These are phyloP conservation scores for Waitea zeae DNA, from an alignment of 1,284 basidiomycete species.

Conservation along the genomic window DNA sequence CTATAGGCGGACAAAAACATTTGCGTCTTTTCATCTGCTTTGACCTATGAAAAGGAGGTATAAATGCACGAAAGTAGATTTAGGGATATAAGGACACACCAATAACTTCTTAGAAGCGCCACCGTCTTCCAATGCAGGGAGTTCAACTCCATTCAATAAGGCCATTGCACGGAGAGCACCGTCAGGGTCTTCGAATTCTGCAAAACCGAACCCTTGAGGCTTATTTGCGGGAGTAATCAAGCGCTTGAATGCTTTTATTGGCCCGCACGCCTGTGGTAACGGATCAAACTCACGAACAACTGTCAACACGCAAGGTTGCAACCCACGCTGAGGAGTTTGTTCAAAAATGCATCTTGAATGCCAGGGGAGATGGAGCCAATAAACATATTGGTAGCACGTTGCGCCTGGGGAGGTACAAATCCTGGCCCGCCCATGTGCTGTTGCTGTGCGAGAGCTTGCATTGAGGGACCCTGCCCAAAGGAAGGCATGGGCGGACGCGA, in stretches of 20 bases:
- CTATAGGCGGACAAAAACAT: constrained; percentile 75
- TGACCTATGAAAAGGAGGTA: constrained; percentile 35
- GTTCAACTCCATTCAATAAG: constrained; percentile 69
- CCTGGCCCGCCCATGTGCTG: constrained; percentile 37
- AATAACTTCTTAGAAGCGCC: constrained; percentile 75
- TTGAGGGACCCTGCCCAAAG: constrained; percentile 75
- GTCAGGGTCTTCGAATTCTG: constrained; percentile 81
- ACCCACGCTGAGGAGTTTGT: constrained; percentile 62
- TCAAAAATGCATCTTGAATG: constrained; percentile 68
- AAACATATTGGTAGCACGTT: constrained; percentile 58
- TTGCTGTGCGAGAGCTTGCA: constrained; percentile 72
- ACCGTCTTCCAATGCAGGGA: constrained; percentile 75
- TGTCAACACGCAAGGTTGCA: neutral
- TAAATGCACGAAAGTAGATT: constrained; percentile 20
- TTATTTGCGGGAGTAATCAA: constrained; percentile 80
- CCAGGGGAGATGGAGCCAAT: constrained; percentile 93
- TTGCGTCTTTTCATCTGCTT: constrained; percentile 87
- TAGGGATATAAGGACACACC: constrained; percentile 30
- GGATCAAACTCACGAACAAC: constrained; percentile 1
- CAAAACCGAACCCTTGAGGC: constrained; percentile 91
- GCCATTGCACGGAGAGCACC: constrained; percentile 69
- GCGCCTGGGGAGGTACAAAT: constrained; percentile 39
- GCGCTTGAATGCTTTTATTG: constrained; percentile 76
- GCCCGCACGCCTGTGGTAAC: constrained; percentile 61
- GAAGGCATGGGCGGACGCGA: constrained; percentile 69